Evolutionary conservation across 2,329 filamentous ascomycete species (phyloP).

Genomic region (Cladosporium sp.): DNA sequence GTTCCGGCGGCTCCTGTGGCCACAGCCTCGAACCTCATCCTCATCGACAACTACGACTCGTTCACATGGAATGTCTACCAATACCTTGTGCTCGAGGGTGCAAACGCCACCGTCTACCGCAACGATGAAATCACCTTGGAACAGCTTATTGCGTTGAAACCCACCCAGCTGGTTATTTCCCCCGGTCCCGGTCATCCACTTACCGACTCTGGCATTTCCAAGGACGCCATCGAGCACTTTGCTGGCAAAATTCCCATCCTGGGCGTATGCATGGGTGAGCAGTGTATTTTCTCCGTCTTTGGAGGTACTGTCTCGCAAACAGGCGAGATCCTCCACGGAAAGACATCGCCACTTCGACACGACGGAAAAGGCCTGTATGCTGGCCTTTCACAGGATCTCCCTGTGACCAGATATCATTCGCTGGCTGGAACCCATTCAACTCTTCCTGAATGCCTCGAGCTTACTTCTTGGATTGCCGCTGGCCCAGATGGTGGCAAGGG

Average conservation of each 20-base stretch:
- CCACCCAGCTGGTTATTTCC: constrained; percentile 91
- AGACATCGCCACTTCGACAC: constrained; percentile 87
- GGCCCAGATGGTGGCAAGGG: constrained; percentile 74
- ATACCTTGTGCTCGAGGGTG: constrained; percentile 94
- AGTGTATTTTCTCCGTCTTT: constrained; percentile 94
- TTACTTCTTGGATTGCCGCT: constrained; percentile 83
- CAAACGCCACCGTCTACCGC: constrained; percentile 78
- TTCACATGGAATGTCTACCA: constrained; percentile 99
- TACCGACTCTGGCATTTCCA: constrained; percentile 90
- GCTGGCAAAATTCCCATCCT: constrained; percentile 92
- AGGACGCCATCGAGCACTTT: constrained; percentile 87
- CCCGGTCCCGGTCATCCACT: constrained; percentile 91
- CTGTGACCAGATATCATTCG: constrained; percentile 94
- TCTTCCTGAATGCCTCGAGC: constrained; percentile 79
- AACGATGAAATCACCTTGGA: constrained; percentile 90
- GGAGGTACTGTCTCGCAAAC: constrained; percentile 89
- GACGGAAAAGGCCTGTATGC: constrained; percentile 90
- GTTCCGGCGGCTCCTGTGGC: constrained; percentile 69
- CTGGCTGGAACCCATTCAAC: constrained; percentile 88
- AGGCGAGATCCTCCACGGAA: constrained; percentile 94
- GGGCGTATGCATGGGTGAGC: constrained; percentile 99
- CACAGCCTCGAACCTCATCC: constrained; percentile 83
- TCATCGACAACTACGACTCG: constrained; percentile 99
- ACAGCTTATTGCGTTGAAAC: constrained; percentile 77
- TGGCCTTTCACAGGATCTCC: constrained; percentile 74